phyloP scores from a whole-genome alignment of 164 flowering plant species.

The Umbellularia californica region DNA sequence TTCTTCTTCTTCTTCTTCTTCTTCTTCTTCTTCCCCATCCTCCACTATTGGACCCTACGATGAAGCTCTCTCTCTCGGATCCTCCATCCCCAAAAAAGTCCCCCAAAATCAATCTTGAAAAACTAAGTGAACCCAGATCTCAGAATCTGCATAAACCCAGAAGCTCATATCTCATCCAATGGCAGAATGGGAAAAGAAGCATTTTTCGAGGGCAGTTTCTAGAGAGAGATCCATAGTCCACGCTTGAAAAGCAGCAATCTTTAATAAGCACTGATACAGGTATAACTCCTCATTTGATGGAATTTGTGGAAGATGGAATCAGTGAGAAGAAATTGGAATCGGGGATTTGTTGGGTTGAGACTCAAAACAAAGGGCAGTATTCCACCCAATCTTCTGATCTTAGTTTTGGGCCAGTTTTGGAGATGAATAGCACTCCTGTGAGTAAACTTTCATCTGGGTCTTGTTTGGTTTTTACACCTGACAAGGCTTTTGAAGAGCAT shows the following conservation, averaged over 20 bases:
- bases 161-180: conserved; percentile 15
- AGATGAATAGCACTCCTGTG: conserved; percentile 32
- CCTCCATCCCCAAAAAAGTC: conserved; percentile 15
- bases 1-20: too few relatives aligned
- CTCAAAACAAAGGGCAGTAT: conserved; percentile 7
- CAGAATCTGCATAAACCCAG: conserved; percentile 7
- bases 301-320: conserved; percentile 8
- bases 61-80: conserved; percentile 9
- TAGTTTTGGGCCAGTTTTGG: conserved; percentile 3
- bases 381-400: background rate
- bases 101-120: conserved; percentile 9
- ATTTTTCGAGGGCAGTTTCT: background rate
- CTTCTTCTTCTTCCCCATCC: background rate
- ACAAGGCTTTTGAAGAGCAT: conserved; percentile 14
- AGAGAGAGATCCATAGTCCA: background rate
- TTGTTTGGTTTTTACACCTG: conserved; percentile 22
- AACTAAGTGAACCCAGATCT: conserved; percentile 17
- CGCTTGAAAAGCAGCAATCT: background rate
- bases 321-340: conserved; percentile 10
- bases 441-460: conserved; percentile 26
- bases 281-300: conserved; percentile 12
- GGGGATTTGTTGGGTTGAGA: conserved; percentile 19
- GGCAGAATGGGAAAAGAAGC: conserved; percentile 27
- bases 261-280: background rate
- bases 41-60: background rate